Evolutionary conservation across 2,329 filamentous ascomycete genomes (phyloP), one percentile per base, ranked within the genome.

Genomic region (Botrytis pseudocinerea): DNA sequence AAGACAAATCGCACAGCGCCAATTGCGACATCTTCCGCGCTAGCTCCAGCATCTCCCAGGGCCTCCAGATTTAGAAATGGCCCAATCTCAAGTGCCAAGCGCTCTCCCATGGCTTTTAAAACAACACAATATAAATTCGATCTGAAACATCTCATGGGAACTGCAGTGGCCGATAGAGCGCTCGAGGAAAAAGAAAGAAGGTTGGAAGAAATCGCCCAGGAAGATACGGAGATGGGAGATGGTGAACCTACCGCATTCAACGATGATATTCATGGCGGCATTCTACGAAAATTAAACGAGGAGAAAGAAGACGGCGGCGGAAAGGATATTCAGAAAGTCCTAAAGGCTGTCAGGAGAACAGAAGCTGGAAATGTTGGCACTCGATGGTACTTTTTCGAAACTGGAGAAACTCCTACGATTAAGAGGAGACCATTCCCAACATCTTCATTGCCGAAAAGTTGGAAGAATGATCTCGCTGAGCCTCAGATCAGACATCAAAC

Each of bases 71-170:
- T 69, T 60, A 60, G 61, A 57, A 77, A 73, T 63, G 32, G 18
- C 66, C 65, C 48, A 48, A 70, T 32, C 75, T 77, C 60, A 73
- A 76, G 51, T n/a, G 65, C 46, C 88, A 87, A 6, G 87, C 88
- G 8, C 77, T 88, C 66, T 84, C 86, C 2, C 81, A 86, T 71
- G 83, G 84, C 62, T 82, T 20, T 65, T 8, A 71, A 22, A n/a
- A 70, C 40, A n/a, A 32, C 85, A 25, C 88, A 86, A 78, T 90
- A 91, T 80, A 90, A 87, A 76, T 91, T 90, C 75, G 88, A 91
- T 71, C 81, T 94, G 72, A 88, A 89, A 73, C 85, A 87, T 1
- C 84, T 94, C 14, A 84, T 91, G 59, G 87, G 84, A 63, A 86
- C 90, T 78, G 87, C 89, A 9, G 83, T 85, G 59, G 84, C 86